Evolutionary conservation across 2,329 filamentous ascomycete species (phyloP), one percentile per base, ranked within the genome.

Genomic region (Fonsecaea erecta): DNA sequence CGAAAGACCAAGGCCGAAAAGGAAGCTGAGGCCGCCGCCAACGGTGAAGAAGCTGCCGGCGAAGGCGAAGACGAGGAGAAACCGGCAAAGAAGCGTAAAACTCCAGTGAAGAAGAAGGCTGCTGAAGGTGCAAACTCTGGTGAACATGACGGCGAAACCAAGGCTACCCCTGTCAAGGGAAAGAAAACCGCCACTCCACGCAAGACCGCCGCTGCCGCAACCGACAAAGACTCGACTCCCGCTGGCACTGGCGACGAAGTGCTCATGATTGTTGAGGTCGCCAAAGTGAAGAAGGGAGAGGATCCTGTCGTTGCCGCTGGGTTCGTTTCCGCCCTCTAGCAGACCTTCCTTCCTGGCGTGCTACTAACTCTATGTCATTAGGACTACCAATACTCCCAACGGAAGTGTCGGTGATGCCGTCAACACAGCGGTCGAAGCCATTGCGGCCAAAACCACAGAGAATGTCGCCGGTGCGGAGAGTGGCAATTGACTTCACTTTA

Each of bases 31-130:
- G 63, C 62, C n/a, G 62, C 67, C 18, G 66, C 62, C 18, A 63
- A 62, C 43, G 60, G 56, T n/a, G 64, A 65, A 18, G 40, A 34
- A 7, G 30, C 51, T 12, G 21, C 58, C 7, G 56, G 21, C 32
- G 63, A 28, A 6, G 67, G 40, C 35, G 62, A 59, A n/a, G 67
- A 68, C 1, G 60, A 66, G 3, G 60, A 63, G 35, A 65, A 64
- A 40, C 60, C 66, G 12, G 34, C 60, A 26, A 69, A 70, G 62
- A 69, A 59, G 28, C 64, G 68, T 59, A 67, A 65, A 51, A 66
- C 65, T 35, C 58, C 58, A 1, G 67, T 61, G 37, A 71, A 74
- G 62, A 76, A 75, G 70, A 71, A 64, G 28, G 32, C 60, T 24
- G 37, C 52, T 34, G 55, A 52, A 3, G 48, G 46, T 11, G 57